These are phyloP conservation scores for Silene conica DNA, from an alignment of 148 eudicot genomes.

Conservation along the genomic window DNA sequence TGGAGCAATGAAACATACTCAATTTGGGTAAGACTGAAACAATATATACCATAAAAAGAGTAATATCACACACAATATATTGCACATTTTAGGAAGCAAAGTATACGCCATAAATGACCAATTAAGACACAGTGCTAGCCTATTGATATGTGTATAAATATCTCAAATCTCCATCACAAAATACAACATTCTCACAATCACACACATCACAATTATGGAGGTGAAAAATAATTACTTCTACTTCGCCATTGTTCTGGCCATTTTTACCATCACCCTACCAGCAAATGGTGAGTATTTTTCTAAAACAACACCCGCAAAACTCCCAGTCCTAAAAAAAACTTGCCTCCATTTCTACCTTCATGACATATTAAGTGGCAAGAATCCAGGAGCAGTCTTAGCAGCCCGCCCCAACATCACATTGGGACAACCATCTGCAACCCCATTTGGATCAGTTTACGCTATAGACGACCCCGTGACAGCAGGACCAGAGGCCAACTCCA, in stretches of 20 bases:
- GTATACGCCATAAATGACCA: neutral
- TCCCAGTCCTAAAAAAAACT: constrained; percentile 8
- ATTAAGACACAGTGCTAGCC: neutral
- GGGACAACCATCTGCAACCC: constrained; percentile 8
- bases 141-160: neutral
- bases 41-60: neutral
- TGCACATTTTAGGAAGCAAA: neutral
- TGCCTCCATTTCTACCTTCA: constrained; percentile 33
- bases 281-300: constrained; percentile 2
- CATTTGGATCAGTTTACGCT: constrained; percentile 19
- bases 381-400: constrained; percentile 23
- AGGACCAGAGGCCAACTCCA: constrained; percentile 30
- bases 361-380: constrained; percentile 13
- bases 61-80: neutral
- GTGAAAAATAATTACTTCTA: constrained; percentile 1
- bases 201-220: constrained; percentile 4
- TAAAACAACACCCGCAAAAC: neutral
- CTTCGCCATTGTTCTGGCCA: neutral
- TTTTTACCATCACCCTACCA: neutral
- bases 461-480: constrained; percentile 29
- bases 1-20: neutral
- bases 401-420: constrained; percentile 38
- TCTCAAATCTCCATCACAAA: neutral
- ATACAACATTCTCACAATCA: neutral
- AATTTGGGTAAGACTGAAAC: neutral